Conservation (phyloP, 2,329 filamentous ascomycete genomes). For the Fusarium sp. region DNA sequence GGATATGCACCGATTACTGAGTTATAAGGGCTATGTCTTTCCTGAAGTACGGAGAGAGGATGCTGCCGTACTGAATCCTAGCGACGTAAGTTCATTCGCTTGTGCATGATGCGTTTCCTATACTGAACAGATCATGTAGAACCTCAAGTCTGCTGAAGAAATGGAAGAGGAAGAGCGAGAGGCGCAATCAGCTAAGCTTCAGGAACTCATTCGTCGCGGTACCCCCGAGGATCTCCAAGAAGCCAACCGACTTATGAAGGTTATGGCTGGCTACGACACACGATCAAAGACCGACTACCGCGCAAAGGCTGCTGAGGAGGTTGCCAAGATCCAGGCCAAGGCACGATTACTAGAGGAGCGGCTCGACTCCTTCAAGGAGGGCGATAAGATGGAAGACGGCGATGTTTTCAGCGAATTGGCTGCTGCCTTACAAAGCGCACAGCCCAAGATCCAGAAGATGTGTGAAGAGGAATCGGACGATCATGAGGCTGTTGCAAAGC, state of each 20-base stretch:
- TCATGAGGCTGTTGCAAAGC: conserved; percentile 92
- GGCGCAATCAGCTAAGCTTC: conserved; percentile 96
- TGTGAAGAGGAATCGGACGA: conserved; percentile 99
- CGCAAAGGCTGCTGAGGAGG: conserved; percentile 96
- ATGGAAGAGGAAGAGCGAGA: conserved; percentile 98
- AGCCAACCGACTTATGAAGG: conserved; percentile 97
- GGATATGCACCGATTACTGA: conserved; percentile 95
- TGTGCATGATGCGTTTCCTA: conserved; percentile 55
- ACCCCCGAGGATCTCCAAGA: conserved; percentile 94
- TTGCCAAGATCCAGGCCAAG: conserved; percentile 95
- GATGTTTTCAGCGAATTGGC: conserved; percentile 87
- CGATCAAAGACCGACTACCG: conserved; percentile 97
- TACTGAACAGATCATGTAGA: conserved; percentile 64
- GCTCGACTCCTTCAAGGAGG: conserved; percentile 83
- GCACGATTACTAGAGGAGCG: conserved; percentile 93
- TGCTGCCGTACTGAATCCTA: conserved; percentile 95
- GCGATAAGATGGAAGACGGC: conserved; percentile 79
- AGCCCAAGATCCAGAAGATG: conserved; percentile 99
- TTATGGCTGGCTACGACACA: conserved; percentile 98
- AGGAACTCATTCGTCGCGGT: conserved; percentile 93
- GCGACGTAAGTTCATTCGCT: conserved; percentile 77
- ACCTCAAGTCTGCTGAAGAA: conserved; percentile 94
- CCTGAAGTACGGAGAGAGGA: conserved; percentile 93
- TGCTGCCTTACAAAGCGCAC: conserved; percentile 87
- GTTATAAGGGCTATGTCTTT: conserved; percentile 97